Percentiles rank a stretch among this genome's conserved stretches.
Evolutionary conservation across 805 yeast genomes (phyloP).

Genomic region (Kurtzmaniella fragi): DNA sequence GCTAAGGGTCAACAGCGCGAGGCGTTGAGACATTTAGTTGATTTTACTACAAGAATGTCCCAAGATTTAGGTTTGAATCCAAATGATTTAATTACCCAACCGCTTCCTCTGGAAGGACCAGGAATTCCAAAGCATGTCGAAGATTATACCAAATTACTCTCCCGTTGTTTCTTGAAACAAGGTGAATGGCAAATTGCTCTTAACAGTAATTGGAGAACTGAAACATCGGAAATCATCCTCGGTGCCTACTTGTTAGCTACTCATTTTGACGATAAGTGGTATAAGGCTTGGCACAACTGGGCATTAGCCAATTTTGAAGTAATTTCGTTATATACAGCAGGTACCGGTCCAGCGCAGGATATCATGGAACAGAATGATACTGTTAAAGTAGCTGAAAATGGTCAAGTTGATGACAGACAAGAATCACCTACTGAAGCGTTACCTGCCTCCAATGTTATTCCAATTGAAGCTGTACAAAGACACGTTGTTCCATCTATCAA

Average conservation of each 20-base stretch:
- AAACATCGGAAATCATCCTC: conserved; percentile 72
- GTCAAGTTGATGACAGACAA: conserved; percentile 5
- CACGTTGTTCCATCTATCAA: conserved; percentile 95
- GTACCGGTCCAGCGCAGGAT: conserved; percentile 12
- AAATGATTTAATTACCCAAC: conserved; percentile 81
- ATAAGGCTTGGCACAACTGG: conserved; percentile 99
- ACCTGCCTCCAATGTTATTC: conserved; percentile 19
- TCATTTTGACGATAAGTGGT: conserved; percentile 90
- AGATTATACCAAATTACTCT: conserved; percentile 77
- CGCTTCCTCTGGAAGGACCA: conserved; percentile 68
- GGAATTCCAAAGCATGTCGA: conserved; percentile 73
- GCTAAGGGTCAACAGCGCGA: conserved; percentile 85
- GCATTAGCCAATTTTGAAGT: conserved; percentile 97
- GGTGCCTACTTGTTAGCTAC: conserved; percentile 93
- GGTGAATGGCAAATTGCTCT: conserved; percentile 97
- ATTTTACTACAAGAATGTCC: conserved; percentile 87
- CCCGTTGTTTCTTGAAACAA: conserved; percentile 93
- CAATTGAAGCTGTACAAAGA: conserved; percentile 61
- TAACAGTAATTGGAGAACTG: conserved; percentile 74
- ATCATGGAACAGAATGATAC: conserved; percentile 25
- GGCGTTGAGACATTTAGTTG: conserved; percentile 80
- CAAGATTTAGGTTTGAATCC: conserved; percentile 83
- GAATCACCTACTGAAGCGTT: conserved; percentile 3
- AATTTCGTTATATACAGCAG: conserved; percentile 51
- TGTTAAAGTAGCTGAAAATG: conserved; percentile 7